Conservation (phyloP, 768 basidiomycete species). For the Mycena floridula region DNA sequence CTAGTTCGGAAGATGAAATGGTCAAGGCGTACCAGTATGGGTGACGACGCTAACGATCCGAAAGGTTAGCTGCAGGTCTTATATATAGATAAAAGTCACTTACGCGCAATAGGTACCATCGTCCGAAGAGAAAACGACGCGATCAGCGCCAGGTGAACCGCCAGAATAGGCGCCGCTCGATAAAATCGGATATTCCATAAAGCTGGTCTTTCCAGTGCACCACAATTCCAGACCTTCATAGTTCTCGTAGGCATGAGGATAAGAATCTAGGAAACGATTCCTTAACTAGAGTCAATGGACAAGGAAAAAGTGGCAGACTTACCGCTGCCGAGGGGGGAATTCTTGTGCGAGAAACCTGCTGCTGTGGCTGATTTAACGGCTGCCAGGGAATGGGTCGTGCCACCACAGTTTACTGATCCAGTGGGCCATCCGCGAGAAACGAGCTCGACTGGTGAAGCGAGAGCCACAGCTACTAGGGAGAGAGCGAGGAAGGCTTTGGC, state of each 20-base stretch:
- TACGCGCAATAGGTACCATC: slow-evolving; percentile 20
- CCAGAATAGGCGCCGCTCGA: slow-evolving; percentile 13
- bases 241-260: slow-evolving; percentile 16
- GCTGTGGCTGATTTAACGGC: slow-evolving; percentile 11
- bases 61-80: no score
- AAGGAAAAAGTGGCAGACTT: not conserved
- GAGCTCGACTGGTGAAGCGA: slow-evolving; percentile 5
- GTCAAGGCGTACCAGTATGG: no score
- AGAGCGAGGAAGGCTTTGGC: slow-evolving; percentile 2
- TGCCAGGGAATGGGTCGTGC: slow-evolving; percentile 11
- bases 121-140: slow-evolving; percentile 15
- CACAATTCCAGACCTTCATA: slow-evolving; percentile 14
- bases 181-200: slow-evolving; percentile 12
- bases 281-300: not conserved
- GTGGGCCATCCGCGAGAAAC: slow-evolving; percentile 12
- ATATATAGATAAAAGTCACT: no score
- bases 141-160: slow-evolving; percentile 19
- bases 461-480: slow-evolving; percentile 3
- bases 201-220: slow-evolving; percentile 9
- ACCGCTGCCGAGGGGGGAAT: slow-evolving; percentile 14
- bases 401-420: slow-evolving; percentile 15
- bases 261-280: slow-evolving; percentile 9
- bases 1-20: no score
- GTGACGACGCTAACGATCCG: no score
- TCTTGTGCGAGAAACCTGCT: slow-evolving; percentile 9